phyloP scores from a whole-genome alignment of 1,284 basidiomycete genomes.

The Hypsizygus ulmarius region DNA sequence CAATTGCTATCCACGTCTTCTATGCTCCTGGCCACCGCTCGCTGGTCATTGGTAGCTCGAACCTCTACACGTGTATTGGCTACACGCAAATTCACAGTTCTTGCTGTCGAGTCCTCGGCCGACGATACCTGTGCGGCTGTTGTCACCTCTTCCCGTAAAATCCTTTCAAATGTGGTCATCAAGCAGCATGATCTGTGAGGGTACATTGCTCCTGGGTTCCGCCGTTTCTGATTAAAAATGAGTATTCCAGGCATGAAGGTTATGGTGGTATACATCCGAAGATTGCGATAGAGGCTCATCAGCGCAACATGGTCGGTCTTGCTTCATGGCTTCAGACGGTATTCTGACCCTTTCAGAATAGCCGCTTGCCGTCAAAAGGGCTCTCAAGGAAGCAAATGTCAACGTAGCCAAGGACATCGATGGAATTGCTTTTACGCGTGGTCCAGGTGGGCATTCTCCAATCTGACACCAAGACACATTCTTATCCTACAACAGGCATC shows the following conservation, averaged over 20 bases:
- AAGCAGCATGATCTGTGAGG: constrained; percentile 69
- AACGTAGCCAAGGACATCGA: constrained; percentile 61
- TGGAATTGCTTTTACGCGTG: constrained; percentile 88
- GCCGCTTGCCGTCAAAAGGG: constrained; percentile 72
- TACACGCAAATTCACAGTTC: constrained; percentile 54
- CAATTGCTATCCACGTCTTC: too few species aligned
- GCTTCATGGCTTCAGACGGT: background rate
- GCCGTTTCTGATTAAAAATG: constrained; percentile 1
- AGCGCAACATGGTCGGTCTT: constrained; percentile 63
- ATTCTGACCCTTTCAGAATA: constrained; percentile 28
- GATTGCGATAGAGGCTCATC: constrained; percentile 72
- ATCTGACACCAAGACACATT: background rate
- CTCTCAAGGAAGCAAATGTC: constrained; percentile 64
- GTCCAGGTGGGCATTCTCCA: constrained; percentile 60
- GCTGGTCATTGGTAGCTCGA: background rate
- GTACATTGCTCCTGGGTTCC: background rate
- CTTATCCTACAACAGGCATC: constrained; percentile 51
- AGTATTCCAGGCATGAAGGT: constrained; percentile 51
- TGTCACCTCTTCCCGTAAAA: constrained; percentile 61
- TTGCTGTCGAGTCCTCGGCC: constrained; percentile 83
- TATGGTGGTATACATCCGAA: constrained; percentile 86
- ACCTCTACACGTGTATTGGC: background rate
- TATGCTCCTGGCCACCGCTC: constrained; percentile 5
- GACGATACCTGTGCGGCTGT: constrained; percentile 90
- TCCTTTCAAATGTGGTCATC: constrained; percentile 81